Base-by-base conservation (phyloP, 352 stramenopile species). In the Aphanomyces stellatus region DNA sequence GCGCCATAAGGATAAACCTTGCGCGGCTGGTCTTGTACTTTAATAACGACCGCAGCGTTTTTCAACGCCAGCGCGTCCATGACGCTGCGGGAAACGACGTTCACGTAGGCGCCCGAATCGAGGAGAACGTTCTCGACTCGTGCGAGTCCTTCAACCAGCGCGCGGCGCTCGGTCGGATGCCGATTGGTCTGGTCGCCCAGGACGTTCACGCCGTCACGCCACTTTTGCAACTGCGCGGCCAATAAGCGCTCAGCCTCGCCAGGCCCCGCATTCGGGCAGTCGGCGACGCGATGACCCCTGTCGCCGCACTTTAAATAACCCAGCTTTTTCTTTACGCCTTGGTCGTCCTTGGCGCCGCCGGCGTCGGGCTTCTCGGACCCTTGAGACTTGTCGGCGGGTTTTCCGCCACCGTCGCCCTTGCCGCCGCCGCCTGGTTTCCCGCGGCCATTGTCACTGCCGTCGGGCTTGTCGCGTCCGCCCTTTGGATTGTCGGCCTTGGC, bases 11-110 rank as follows among this genome's bases (percentile, higher is more conserved):
- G 59, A 17, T 55, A 55, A 8, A 57, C 10, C n/a, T 51, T 2
- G 11, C 15, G 19, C 17, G n/a, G n/a, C 33, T n/a, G n/a, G 35
- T 34, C 55, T 63, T 43, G 13, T 13, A 22, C 35, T 17, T 35
- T 42, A 48, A n/a, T n/a, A n/a, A n/a, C n/a, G n/a, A n/a, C n/a
- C n/a, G n/a, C n/a, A n/a, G n/a, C 55, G 34, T 33, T 63, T 11
- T 22, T 53, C 41, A n/a, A 55, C 24, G 28, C 1, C 0, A 68
- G 27, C 10, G 35, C 4, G 41, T 64, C 42, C 31, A 64, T 34
- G 22, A 64, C 35, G 34, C 56, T 28, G 4, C 42, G 24, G 8
- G 56, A 53, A 55, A 64, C 27, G 35, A 56, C 56, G 28, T 64
- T 64, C 19, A 64, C 4, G 24, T 64, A 15, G 10, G 56, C 2